These are phyloP conservation scores for Talaromyces ruber DNA, from an alignment of 495 filamentous ascomycete genomes.

Conservation along the genomic window DNA sequence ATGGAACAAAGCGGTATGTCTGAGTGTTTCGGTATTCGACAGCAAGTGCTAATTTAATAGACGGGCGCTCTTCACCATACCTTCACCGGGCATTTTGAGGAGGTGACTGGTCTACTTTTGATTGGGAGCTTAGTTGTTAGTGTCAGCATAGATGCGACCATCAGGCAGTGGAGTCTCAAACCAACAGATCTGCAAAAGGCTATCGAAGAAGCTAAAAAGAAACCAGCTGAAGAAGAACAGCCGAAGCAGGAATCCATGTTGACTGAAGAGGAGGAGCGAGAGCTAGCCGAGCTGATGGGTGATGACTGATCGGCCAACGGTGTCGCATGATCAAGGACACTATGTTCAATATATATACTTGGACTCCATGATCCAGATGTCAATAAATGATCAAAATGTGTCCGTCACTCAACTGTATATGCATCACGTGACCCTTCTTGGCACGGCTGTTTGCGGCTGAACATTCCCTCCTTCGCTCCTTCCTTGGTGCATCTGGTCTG, in stretches of 20 bases:
- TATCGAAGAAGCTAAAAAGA: slow-evolving; percentile 46
- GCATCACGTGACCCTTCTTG: background rate
- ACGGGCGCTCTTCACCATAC: slow-evolving; percentile 68
- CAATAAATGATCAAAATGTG: too few species aligned
- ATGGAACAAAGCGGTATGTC: slow-evolving; percentile 64
- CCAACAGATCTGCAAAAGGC: slow-evolving; percentile 55
- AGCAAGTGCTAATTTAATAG: slow-evolving; percentile 15
- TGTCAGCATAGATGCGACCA: slow-evolving; percentile 79
- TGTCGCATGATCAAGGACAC: background rate
- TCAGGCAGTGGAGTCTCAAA: slow-evolving; percentile 70
- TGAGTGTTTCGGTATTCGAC: background rate
- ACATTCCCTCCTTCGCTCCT: background rate
- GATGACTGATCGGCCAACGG: slow-evolving; percentile 32
- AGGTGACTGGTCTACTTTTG: slow-evolving; percentile 72
- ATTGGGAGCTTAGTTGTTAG: slow-evolving; percentile 58
- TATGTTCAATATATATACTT: slow-evolving; percentile 16
- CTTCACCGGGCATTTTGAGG: slow-evolving; percentile 84
- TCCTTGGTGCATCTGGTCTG: background rate
- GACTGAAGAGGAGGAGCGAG: slow-evolving; percentile 76
- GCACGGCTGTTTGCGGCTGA: background rate
- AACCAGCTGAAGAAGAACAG: slow-evolving; percentile 40
- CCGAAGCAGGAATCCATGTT: slow-evolving; percentile 39
- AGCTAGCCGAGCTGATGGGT: slow-evolving; percentile 82
- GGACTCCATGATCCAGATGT: background rate
- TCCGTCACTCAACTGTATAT: background rate